Evolutionary conservation across 805 yeast species (phyloP).

Genomic region (Candida ipomoeae): DNA sequence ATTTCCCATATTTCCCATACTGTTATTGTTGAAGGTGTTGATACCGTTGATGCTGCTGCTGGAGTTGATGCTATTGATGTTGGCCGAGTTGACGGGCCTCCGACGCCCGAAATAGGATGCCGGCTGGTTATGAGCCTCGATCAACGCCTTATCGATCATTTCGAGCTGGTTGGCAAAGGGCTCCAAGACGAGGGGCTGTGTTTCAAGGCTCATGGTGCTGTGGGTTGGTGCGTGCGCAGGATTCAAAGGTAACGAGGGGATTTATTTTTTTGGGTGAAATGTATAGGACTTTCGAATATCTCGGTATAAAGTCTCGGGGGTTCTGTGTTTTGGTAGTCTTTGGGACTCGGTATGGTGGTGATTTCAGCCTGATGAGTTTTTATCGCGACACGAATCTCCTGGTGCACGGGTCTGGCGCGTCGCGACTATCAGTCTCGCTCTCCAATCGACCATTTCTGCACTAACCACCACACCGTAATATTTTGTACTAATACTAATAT

Average conservation of each 20-base stretch:
- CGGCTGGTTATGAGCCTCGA: conserved; percentile 35
- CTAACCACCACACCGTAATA: too few relatives aligned
- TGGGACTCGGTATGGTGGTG: background rate
- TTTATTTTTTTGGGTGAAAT: too few relatives aligned
- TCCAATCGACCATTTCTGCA: background rate
- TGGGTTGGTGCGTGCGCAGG: background rate
- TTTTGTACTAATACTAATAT: too few relatives aligned
- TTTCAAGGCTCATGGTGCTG: background rate
- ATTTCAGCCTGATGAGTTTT: background rate
- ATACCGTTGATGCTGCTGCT: background rate
- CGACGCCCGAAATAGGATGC: conserved; percentile 18
- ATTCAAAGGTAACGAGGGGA: background rate
- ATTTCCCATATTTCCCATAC: too few relatives aligned
- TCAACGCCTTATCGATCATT: conserved; percentile 26
- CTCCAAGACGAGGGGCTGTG: conserved; percentile 24
- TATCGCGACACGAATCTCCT: background rate
- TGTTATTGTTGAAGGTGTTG: background rate
- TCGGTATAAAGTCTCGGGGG: too few relatives aligned
- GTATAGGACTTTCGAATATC: too few relatives aligned
- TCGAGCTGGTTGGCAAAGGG: conserved; percentile 35
- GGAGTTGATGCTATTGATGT: background rate
- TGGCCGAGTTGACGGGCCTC: conserved; percentile 4
- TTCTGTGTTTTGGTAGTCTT: too few relatives aligned
- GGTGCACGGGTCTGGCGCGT: conserved; percentile 1
- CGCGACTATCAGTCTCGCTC: background rate